phyloP scores from a whole-genome alignment of 1,284 basidiomycete species.

The Megacollybia platyphylla region DNA sequence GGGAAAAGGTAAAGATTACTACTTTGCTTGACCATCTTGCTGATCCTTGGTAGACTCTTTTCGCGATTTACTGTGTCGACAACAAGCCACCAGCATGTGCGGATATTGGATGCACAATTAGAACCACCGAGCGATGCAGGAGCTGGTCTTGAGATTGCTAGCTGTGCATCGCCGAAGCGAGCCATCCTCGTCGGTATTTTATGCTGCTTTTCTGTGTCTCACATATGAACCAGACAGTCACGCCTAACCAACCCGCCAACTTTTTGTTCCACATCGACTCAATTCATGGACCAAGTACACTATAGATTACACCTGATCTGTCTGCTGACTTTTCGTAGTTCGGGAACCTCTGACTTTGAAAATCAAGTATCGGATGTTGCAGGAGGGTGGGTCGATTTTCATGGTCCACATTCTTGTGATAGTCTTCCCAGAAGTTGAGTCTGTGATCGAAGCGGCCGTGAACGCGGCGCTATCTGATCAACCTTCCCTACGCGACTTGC shows the following conservation, averaged over 20 bases:
- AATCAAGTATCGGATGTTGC: conserved; percentile 60
- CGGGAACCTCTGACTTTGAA: conserved; percentile 47
- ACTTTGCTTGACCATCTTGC: background rate
- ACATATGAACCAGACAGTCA: conserved; percentile 40
- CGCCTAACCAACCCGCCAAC: conserved; percentile 53
- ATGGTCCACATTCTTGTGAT: conserved; percentile 5
- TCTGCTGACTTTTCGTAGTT: conserved; percentile 21
- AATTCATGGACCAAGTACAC: conserved; percentile 40
- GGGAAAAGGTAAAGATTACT: conserved; percentile 34
- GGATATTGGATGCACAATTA: conserved; percentile 47
- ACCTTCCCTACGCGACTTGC: conserved; percentile 17
- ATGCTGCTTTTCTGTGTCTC: background rate
- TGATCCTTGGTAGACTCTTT: conserved; percentile 39
- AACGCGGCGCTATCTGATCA: conserved; percentile 23
- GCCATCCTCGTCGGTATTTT: conserved; percentile 23
- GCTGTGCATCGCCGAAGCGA: conserved; percentile 27
- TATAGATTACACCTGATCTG: conserved; percentile 5
- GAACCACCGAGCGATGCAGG: conserved; percentile 26
- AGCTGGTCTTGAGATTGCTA: conserved; percentile 36
- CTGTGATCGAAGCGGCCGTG: conserved; percentile 40
- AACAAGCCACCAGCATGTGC: conserved; percentile 57
- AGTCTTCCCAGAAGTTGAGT: conserved; percentile 40
- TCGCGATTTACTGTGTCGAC: conserved; percentile 73
- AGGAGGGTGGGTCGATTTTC: conserved; percentile 41
- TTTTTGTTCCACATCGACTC: conserved; percentile 66